Conservation (phyloP, 1,284 basidiomycete genomes). For the Anthracocystis setariae region DNA sequence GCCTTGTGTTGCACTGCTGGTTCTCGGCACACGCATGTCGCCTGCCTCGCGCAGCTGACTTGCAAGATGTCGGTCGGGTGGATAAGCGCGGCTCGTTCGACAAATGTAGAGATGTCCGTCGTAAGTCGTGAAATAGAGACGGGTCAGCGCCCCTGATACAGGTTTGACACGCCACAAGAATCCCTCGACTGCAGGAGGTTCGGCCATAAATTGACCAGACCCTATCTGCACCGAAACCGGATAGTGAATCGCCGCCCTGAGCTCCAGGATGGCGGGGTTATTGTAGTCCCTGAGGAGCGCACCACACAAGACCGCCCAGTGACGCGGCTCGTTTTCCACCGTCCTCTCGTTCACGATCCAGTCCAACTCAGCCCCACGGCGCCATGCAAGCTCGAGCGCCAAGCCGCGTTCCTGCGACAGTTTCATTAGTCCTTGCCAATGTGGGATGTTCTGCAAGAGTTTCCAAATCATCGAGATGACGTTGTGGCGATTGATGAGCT, state of each 20-base stretch:
- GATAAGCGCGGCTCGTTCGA: conserved; percentile 72
- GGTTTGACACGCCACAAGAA: conserved; percentile 77
- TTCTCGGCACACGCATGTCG: conserved; percentile 37
- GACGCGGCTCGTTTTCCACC: conserved; percentile 74
- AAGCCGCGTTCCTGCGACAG: conserved; percentile 73
- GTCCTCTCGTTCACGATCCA: conserved; percentile 81
- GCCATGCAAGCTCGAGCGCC: conserved; percentile 80
- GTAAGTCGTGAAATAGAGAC: conserved; percentile 78
- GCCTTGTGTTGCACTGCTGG: conserved; percentile 24
- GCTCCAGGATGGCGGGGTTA: conserved; percentile 74
- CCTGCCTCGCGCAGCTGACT: conserved; percentile 65
- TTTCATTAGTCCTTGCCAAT: conserved; percentile 76
- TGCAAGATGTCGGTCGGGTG: conserved; percentile 75
- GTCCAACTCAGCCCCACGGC: conserved; percentile 76
- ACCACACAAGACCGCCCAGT: conserved; percentile 80
- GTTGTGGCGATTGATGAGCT: conserved; percentile 74
- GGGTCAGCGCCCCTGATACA: conserved; percentile 74
- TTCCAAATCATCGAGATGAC: conserved; percentile 71
- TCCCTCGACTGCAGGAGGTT: conserved; percentile 82
- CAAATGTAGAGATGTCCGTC: conserved; percentile 78
- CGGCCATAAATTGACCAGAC: conserved; percentile 73
- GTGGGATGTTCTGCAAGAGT: conserved; percentile 72
- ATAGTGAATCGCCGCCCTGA: conserved; percentile 77
- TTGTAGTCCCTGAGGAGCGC: conserved; percentile 74
- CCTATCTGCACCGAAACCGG: conserved; percentile 73